Evolutionary conservation across 192 early-diverging fungal genomes (phyloP).

Genomic region (Coemansia sp.): DNA sequence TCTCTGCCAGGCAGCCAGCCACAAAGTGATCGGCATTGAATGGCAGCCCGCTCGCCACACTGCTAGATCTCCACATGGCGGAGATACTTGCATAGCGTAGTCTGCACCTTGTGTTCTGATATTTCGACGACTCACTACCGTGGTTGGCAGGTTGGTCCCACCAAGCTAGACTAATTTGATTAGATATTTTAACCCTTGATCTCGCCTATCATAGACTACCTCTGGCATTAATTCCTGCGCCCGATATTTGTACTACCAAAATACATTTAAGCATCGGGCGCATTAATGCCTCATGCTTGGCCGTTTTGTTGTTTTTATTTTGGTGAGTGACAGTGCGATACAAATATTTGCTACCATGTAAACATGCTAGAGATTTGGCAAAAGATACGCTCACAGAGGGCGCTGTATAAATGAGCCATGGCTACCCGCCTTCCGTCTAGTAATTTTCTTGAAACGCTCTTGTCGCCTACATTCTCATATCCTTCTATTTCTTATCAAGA

Average conservation of each 20-base stretch:
- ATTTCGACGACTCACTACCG: no score
- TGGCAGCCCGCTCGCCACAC: not conserved
- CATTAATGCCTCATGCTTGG: not conserved
- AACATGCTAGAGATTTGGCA: not conserved
- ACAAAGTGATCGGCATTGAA: not conserved
- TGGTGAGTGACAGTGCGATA: not conserved
- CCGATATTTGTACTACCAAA: constrained; percentile 1
- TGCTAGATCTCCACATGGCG: not conserved
- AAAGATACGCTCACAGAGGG: not conserved
- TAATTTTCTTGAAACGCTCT: not conserved
- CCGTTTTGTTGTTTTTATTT: not conserved
- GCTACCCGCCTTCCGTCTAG: not conserved
- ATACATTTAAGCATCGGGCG: not conserved
- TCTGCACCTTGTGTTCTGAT: no score
- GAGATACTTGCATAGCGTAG: no score
- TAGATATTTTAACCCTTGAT: not conserved
- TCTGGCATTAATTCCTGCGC: no score
- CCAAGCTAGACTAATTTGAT: not conserved
- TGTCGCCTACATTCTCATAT: not conserved
- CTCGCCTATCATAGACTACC: not conserved
- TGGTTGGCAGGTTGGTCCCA: not conserved
- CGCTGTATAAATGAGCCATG: not conserved
- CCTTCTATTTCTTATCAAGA: not conserved
- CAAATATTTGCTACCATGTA: not conserved
- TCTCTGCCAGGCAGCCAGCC: not conserved